A percentile compares a stretch with the other conserved stretches of the same genome.
These are phyloP conservation scores for Elaphomyces granulatus DNA, from an alignment of 495 filamentous ascomycete species.

Conservation along the genomic window DNA sequence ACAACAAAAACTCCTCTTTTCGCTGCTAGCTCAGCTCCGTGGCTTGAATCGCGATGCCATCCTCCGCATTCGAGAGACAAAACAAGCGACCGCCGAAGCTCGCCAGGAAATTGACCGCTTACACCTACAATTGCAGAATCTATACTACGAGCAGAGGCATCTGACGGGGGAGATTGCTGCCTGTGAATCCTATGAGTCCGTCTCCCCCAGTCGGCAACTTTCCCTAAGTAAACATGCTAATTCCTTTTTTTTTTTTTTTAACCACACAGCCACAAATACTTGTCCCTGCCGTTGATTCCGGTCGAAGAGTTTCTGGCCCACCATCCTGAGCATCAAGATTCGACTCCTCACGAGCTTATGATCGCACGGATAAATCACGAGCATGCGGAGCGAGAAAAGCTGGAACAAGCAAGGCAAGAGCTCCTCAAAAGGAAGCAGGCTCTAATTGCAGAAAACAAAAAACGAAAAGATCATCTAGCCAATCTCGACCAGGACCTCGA, in stretches of 20 bases:
- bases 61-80: constrained; percentile 71
- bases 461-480: constrained; percentile 79
- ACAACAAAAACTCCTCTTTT: constrained; percentile 65
- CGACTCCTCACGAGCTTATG: constrained; percentile 67
- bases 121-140: constrained; percentile 85
- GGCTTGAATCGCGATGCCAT: constrained; percentile 69
- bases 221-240: no score
- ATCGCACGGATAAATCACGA: constrained; percentile 88
- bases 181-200: constrained; percentile 86
- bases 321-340: constrained; percentile 59
- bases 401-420: constrained; percentile 77
- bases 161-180: constrained; percentile 78
- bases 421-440: constrained; percentile 82
- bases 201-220: constrained; percentile 8
- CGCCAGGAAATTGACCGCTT: constrained; percentile 82
- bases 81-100: constrained; percentile 69
- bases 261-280: constrained; percentile 63
- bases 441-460: constrained; percentile 88
- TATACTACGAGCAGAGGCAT: constrained; percentile 92
- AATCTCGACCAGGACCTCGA: constrained; percentile 81
- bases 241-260: background rate
- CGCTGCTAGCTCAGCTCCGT: constrained; percentile 68
- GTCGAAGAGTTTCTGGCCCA: constrained; percentile 65
- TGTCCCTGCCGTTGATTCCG: constrained; percentile 67
- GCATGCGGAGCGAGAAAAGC: constrained; percentile 63